Conservation (phyloP, 768 basidiomycete species). For the Suillus paluster region DNA sequence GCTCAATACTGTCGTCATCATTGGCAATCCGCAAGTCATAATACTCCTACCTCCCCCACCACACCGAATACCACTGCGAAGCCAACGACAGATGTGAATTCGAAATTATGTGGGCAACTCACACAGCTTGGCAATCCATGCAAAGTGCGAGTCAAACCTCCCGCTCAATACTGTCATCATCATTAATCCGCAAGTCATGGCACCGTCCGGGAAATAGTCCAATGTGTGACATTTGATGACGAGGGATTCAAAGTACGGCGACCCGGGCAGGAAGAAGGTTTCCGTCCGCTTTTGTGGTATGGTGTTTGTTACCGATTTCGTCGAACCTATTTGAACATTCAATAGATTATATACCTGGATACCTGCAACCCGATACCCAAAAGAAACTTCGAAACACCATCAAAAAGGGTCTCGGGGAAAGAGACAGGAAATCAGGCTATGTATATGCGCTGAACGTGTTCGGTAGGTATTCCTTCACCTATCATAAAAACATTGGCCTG, state of each 20-base stretch:
- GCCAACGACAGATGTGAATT: too few species aligned
- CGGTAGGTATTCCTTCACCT: slow-evolving; percentile 10
- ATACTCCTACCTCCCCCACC: too few species aligned
- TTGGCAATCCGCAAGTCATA: too few species aligned
- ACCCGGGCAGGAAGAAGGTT: slow-evolving; percentile 35
- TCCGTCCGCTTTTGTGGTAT: slow-evolving; percentile 67
- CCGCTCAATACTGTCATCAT: too few species aligned
- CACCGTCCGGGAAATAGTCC: too few species aligned
- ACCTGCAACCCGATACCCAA: slow-evolving; percentile 64
- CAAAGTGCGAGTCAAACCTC: too few species aligned
- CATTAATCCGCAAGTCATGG: too few species aligned
- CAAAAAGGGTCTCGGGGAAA: slow-evolving; percentile 60
- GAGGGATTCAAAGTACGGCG: slow-evolving; percentile 60
- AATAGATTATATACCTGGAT: slow-evolving; percentile 72
- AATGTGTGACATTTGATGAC: too few species aligned
- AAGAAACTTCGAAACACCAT: slow-evolving; percentile 56
- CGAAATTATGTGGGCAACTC: too few species aligned
- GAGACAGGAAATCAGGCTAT: slow-evolving; percentile 78
- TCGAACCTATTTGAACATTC: slow-evolving; percentile 11
- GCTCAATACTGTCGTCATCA: too few species aligned
- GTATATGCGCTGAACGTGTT: slow-evolving; percentile 73
- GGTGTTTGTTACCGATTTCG: slow-evolving; percentile 13
- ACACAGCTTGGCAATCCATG: too few species aligned
- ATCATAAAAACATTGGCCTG: background rate
- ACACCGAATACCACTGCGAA: too few species aligned